Base-by-base conservation (phyloP, 352 stramenopile species). In the Phytopythium boreale region DNA sequence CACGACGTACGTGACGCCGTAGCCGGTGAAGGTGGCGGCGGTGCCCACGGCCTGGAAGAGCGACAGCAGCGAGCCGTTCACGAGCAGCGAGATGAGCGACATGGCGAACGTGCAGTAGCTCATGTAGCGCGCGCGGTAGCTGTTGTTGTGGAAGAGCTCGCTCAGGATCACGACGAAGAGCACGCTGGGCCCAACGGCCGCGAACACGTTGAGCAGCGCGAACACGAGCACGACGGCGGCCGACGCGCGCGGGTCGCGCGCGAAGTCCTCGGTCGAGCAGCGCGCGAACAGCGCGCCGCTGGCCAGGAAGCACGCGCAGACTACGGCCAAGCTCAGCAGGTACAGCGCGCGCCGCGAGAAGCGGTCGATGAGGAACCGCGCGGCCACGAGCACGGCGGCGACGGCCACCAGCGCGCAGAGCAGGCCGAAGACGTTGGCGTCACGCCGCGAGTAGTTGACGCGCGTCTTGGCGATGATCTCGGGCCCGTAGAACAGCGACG, bases 61-160 rank as follows among this genome's bases (percentile, higher is more conserved):
- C 44, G 83, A 80, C 17, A 95, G 76, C 75, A 95, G 71, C 50
- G 84, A 82, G 47, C 87, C 87, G 64, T 95, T 95, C 39, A 93
- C 77, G 51, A 93, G 72, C 58, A 93, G 71, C 58, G 87, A 93
- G 56, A 93, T 85, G 56, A 92, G 76, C 56, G 87, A 95, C 87
- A 95, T 95, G 44, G 84, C 70, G 66, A 95, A 95, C 44, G 87
- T 95, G 66, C 87, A 95, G 74, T 92, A 93, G 77, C 87, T 93
- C 84, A 93, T 95, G 79, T 91, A 93, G 24, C 75, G 69, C 29
- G 87, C 87, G 22, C 87, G 87, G 63, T 93, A 90, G 68, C 74
- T 89, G 63, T 75, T 88, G 74, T 92, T 80, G 52, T 87, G 81
- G 62, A 95, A 95, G 37, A 95, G 73, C 63, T 95, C 87, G 47